Evolutionary conservation across 2,329 filamentous ascomycete species (phyloP), one percentile per base, ranked within the genome.

Genomic region (Elsinoe perseae): DNA sequence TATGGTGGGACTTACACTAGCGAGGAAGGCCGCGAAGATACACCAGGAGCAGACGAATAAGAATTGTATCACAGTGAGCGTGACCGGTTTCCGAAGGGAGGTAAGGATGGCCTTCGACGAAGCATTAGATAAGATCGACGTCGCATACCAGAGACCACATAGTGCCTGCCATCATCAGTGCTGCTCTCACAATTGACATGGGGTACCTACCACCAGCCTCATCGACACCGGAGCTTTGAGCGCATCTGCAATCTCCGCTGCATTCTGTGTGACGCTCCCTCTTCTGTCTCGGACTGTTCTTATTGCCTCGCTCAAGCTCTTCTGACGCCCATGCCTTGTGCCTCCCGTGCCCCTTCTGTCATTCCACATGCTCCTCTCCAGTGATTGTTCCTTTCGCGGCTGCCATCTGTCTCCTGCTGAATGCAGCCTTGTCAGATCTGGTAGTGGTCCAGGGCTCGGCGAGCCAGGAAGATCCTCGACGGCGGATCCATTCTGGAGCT

Each of bases 31-130:
- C 58, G 91, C 80, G 53, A 90, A 70, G 23, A 97, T 69, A 71
- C 93, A 98, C 77, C 90, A 93, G 56, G 84, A 82, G 9, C 89
- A 89, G 38, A 98, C 92, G 65, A 96, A 91, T 57, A 83, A 86
- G 73, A 98, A 98, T 77, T 98, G 93, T 53, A 95, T 79, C 57
- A 95, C 79, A 1, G 92, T 97, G 64, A 97, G 80, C 18, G 92
- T 96, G 28, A 93, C 87, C 1, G 92, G 92, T 72, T 89, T 93
- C 58, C 88, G 84, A 62, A 96, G 89, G 42, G 89, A 87, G 63
- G 89, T 96, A 60, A 97, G 78, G 66, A 98, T 98, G 16, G 92
- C 88, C 74, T 98, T 98, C 54, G 93, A 96, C 21, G 93, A 97
- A 1, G 93, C 96, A 70, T 97, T 98, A 60, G 93, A 96, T 64